These are phyloP conservation scores for Endothia cerciana DNA, from an alignment of 2,329 filamentous ascomycete species.

Conservation along the genomic window DNA sequence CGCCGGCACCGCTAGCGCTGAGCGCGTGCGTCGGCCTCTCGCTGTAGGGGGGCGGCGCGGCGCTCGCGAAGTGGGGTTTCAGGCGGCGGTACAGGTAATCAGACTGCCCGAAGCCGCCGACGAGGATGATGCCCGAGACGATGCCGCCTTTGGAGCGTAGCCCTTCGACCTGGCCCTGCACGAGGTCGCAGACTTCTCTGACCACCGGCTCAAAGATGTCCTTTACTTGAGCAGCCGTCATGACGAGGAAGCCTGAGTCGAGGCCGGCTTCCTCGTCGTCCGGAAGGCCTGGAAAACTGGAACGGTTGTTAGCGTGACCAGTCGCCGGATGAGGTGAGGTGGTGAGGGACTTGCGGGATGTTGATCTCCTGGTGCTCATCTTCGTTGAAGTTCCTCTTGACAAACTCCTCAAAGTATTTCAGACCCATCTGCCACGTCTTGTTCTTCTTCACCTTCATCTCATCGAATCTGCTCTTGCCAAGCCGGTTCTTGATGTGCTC, in stretches of 20 bases:
- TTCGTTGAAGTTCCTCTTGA: conserved; percentile 82
- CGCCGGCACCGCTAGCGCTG: conserved; percentile 46
- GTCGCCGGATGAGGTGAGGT: background rate
- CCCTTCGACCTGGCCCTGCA: conserved; percentile 67
- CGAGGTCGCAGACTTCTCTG: conserved; percentile 69
- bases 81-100: conserved; percentile 75
- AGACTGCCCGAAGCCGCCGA: conserved; percentile 81
- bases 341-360: conserved; percentile 59
- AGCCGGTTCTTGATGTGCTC: conserved; percentile 73
- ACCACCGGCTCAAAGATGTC: conserved; percentile 77
- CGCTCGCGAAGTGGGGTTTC: conserved; percentile 68
- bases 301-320: conserved; percentile 30
- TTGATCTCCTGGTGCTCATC: conserved; percentile 79
- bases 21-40: conserved; percentile 70
- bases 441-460: conserved; percentile 77
- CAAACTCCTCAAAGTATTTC: conserved; percentile 81
- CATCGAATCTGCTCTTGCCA: conserved; percentile 68
- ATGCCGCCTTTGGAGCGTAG: conserved; percentile 65
- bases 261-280: conserved; percentile 77
- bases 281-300: conserved; percentile 70
- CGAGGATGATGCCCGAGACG: conserved; percentile 76
- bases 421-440: conserved; percentile 82
- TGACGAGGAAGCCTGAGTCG: conserved; percentile 76
- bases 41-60: conserved; percentile 65
- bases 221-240: conserved; percentile 71